Conservation (phyloP, 176 grass and related monocot genomes). For the Aegilops longissima region DNA sequence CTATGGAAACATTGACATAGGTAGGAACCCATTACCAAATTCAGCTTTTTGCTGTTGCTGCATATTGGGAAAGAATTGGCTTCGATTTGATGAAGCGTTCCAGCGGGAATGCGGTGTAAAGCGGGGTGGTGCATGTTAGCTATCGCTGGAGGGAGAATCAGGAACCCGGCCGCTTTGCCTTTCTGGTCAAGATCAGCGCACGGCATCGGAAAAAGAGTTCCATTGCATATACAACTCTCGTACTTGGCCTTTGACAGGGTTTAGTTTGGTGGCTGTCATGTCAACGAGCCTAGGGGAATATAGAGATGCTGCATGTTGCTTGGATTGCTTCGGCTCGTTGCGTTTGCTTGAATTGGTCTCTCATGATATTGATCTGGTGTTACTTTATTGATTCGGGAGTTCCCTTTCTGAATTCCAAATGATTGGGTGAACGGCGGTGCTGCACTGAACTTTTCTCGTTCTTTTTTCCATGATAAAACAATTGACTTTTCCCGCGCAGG, state of each 20-base stretch:
- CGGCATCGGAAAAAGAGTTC: constrained; percentile 3
- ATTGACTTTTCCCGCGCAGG: background rate
- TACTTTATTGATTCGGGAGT: background rate
- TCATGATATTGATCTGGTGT: background rate
- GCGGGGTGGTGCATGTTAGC: background rate
- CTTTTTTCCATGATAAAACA: background rate
- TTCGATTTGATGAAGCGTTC: constrained; percentile 17
- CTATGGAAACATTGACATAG: too few species aligned
- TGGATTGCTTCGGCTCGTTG: background rate
- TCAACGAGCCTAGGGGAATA: background rate
- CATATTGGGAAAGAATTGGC: constrained; percentile 17
- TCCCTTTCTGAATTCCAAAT: background rate
- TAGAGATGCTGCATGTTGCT: constrained; percentile 7
- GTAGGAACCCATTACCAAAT: background rate
- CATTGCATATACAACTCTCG: constrained; percentile 25
- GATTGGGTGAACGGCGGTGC: too few species aligned
- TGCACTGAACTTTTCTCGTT: background rate
- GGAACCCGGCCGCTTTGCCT: constrained; percentile 25
- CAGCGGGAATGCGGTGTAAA: constrained; percentile 47
- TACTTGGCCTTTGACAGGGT: constrained; percentile 20
- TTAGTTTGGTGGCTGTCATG: constrained; percentile 20
- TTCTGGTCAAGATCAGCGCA: constrained; percentile 31
- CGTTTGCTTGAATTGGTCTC: background rate
- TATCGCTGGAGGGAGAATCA: constrained; percentile 38
- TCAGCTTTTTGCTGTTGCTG: background rate